Evolutionary conservation across 345 rosid species (phyloP), one percentile per base, ranked within the genome.

Genomic region (Iberis pinnata): DNA sequence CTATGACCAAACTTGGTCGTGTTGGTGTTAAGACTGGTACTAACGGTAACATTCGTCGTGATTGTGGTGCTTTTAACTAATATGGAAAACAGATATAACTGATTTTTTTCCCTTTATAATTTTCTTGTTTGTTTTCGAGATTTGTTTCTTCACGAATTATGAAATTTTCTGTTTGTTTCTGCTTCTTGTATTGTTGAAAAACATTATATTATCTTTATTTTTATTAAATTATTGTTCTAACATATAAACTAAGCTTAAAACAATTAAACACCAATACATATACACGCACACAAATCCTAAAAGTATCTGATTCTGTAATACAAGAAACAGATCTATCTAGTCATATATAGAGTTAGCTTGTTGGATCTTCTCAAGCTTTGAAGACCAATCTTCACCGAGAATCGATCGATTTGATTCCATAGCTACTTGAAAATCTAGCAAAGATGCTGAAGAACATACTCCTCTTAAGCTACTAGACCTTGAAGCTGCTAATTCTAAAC

Each of bases 1-100:
- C 96, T 53, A 87, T 87, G 48, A 81, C 80, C 27, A 87, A 83
- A 63, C 60, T 87, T 36, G 96, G 93, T 5, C 77, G 93, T 14
- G 80, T 80, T 37, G 87, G 87, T 7, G 82, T 83, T 49, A 81
- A 87, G 78, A 72, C 76, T 10, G 78, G 76, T 4, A 18, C 6
- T 4, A 69, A 67, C 4, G 96, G 96, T 4, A 78, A 81, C 52
- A 81, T 83, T 32, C 93, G 93, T 26, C 68, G 43, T 4, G 73
- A 80, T 40, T 87, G 96, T 43, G 70, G 39, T 2, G 79, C 27
- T 2, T 71, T 86, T 22, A 78, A 81, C 33, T 75, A 68, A 64
- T 31, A 32, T 15, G 19, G 31, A 32, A 15, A 9, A 10, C n/a
- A 3, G 2, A n/a, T 26, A 7, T 6, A 14, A 12, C 12, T 14